These are phyloP conservation scores for Pichia kluyveri DNA, from an alignment of 805 yeast species.

Conservation along the genomic window DNA sequence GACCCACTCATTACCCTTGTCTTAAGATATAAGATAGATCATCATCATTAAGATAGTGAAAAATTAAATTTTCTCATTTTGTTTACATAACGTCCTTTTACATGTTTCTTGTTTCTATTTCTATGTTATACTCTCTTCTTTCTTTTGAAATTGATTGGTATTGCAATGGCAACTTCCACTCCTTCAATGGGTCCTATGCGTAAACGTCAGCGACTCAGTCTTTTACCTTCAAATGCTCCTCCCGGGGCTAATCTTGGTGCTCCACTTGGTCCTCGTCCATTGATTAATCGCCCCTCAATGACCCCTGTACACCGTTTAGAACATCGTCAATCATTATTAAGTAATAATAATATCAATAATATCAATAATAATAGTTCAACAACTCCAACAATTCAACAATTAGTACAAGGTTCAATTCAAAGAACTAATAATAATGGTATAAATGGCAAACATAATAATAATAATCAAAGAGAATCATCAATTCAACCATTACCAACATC, in stretches of 20 bases:
- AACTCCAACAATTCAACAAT: slow-evolving; percentile 14
- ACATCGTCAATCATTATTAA: neutral
- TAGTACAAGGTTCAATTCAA: slow-evolving; percentile 21
- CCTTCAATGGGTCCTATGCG: neutral
- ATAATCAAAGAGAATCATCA: slow-evolving; percentile 4
- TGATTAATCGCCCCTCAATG: neutral
- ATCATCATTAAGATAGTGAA: no score
- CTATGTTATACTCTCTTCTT: no score
- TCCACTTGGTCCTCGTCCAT: neutral
- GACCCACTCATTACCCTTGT: no score
- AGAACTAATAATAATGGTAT: slow-evolving; percentile 9
- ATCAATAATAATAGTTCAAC: neutral
- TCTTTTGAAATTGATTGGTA: no score
- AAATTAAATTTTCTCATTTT: no score
- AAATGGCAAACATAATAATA: neutral
- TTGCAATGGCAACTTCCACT: neutral
- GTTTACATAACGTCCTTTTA: no score
- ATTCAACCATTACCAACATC: slow-evolving; percentile 8
- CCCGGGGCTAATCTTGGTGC: neutral
- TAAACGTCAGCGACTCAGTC: neutral
- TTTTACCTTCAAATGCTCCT: neutral
- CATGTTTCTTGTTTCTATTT: no score
- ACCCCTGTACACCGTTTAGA: neutral
- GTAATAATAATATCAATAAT: slow-evolving; percentile 9
- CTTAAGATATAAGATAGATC: no score